Base-by-base conservation (phyloP, 371 early-diverging fungal species). In the Homolaphlyctis polyrhiza region DNA sequence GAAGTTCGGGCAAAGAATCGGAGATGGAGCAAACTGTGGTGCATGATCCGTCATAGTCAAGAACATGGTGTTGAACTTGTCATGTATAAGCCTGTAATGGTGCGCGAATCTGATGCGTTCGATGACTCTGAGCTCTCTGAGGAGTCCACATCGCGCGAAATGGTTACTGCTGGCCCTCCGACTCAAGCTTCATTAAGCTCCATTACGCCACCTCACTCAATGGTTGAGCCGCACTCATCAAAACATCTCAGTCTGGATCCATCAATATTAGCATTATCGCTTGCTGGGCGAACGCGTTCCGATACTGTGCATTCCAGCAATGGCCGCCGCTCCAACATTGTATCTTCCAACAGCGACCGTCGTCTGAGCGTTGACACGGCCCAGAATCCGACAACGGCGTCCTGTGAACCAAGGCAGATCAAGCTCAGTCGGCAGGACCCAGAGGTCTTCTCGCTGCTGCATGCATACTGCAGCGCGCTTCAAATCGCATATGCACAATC, bases 1-100 rank as follows among this genome's bases (percentile, higher is more conserved):
- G 91, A 84, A 59, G 86, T 86, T 61, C 91, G 90, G 71, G 91
- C 95, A 8, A 85, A 84, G 48, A 81, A 89, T 68, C 87, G 95
- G 18, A 82, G 84, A n/a, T 96, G 96, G 96, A 29, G 35, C 52
- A 87, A 85, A 62, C 84, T 91, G 32, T 86, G 91, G 66, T 79
- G 88, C 25, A 78, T 90, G 25, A 80, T 90, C 0, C 80, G 88
- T 21, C 21, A 68, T 21, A 49, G 66, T 36, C 45, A 50, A 1
- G 86, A 84, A 34, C 84, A 87, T 34, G 92, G 91, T 1, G 62
- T 74, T 35, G 87, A 90, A 43, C 75, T 94, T 8, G 82, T 81
- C 35, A 87, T 93, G 90, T 91, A 86, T 74, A 84, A 85, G 62
- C 73, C 88, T 51, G 91, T 91, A 28, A 68, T 71, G 30, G 68